Evolutionary conservation across 352 stramenopile genomes (phyloP), one percentile per base, ranked within the genome.

Genomic region (Phytopythium delawarense): DNA sequence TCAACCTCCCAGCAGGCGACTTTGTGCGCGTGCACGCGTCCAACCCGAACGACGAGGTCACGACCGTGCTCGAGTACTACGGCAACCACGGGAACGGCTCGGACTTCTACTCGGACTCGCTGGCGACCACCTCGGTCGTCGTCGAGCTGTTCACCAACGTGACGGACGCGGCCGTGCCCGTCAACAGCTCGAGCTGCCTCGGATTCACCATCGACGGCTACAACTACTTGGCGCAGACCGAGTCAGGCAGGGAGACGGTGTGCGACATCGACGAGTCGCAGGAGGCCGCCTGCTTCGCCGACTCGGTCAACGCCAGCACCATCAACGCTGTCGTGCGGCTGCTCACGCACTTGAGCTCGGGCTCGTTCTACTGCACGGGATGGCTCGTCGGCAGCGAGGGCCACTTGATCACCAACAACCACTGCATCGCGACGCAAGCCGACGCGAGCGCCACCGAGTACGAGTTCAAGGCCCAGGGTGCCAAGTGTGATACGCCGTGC

Each of bases 401-500:
- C 18, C 83, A 94, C 56, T n/a, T 91, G 42, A 48, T 94, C 20
- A 92, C 85, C 28, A 94, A 94, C 73, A 61, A 91, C 57, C 85
- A 94, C 70, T 94, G 85, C 73, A 91, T 94, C 57, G 70, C 61
- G 7, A 72, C 59, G 25, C 63, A 72, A 46, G 37, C 32, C 16
- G 61, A 89, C 34, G 85, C 85, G 5, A 77, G 50, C n/a, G 75
- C 80, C 61, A 89, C 77, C 2, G 66, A 91, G 53, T 84, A 87
- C 37, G 83, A 94, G 66, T 90, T 94, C 54, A 67, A 71, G 54
- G 84, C 82, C 3, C 65, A 87, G 23, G 73, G 79, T 7, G 46
- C 37, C 1, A 66, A 23, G 0, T 92, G 85, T 49, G 54, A 45
- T 2, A 53, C 57, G 4, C 61, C 66, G n/a, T 94, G 85, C 59